Base-by-base conservation (phyloP, 495 filamentous ascomycete genomes). In the Cudoniella acicularis region DNA sequence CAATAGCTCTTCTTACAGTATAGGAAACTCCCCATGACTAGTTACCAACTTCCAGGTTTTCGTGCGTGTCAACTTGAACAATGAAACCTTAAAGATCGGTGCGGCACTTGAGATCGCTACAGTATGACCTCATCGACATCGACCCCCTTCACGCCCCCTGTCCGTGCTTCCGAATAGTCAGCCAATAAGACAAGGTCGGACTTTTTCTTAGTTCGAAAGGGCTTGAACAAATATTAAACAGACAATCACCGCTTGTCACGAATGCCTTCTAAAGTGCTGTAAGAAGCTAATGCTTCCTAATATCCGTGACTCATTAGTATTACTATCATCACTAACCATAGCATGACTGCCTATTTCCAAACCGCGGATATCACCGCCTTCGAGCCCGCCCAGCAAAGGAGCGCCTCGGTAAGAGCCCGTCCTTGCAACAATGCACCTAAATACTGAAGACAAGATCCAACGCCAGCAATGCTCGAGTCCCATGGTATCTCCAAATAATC, bases 401-500 rank as follows among this genome's bases (percentile, higher is more conserved):
- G n/a, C 24, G 27, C 36, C 25, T 8, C 53, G 27, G 41, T 51
- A 47, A 42, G 20, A 48, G 30, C 11, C 42, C 45, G 24, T 52
- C 57, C 36, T 11, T 48, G 21, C 48, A 61, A 24, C 56, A 41
- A 60, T 66, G 56, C 56, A 48, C 10, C 56, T 45, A 57, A 48
- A 36, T 16, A 54, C 17, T n/a, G 13, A 54, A 60, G 1, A 58
- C 47, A 51, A 40, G 49, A 48, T 42, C 40, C n/a, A 67, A 67
- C 63, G 60, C 63, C 63, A 52, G 56, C 56, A 64, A 64, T 64
- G 60, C 48, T 51, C 42, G 18, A 54, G 27, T 57, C 64, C 61
- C 59, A 56, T 64, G 64, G 61, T 67, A 64, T 64, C 59, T 60
- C 57, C 54, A 57, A 49, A 18, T 52, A 57, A 56, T 57, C 21